Conservation (phyloP, 331 rosid species). For the Pyracantha coccinea region DNA sequence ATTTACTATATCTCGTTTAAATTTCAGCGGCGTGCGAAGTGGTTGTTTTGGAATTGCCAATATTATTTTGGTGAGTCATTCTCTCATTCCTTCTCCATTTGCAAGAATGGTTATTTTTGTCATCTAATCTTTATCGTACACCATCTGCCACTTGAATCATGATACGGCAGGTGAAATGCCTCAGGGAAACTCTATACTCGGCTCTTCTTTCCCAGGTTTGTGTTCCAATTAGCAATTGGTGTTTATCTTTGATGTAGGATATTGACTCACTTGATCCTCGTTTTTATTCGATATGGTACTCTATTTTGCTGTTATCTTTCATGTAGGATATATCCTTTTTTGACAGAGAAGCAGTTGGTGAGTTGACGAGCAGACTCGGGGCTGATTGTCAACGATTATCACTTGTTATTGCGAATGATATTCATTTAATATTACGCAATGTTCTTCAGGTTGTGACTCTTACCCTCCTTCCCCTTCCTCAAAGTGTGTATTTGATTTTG, state of each 20-base stretch:
- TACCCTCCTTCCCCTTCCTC: background rate
- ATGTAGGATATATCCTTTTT: conserved; percentile 94
- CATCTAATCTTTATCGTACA: background rate
- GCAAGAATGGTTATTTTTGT: background rate
- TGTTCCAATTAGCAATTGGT: conserved; percentile 10
- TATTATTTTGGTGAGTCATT: conserved; percentile 45
- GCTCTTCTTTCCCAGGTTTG: conserved; percentile 63
- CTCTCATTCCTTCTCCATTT: background rate
- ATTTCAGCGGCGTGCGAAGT: conserved; percentile 70
- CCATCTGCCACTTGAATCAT: conserved; percentile 10
- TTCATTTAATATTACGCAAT: conserved; percentile 84
- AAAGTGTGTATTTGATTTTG: background rate
- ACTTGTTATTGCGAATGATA: conserved; percentile 92
- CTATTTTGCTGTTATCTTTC: too few relatives aligned
- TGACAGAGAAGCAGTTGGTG: conserved; percentile 91
- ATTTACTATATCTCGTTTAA: conserved; percentile 23
- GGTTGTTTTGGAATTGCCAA: conserved; percentile 70
- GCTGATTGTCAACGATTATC: conserved; percentile 99
- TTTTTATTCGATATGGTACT: conserved; percentile 45
- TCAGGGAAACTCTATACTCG: conserved; percentile 46
- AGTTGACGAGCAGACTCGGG: conserved; percentile 97
- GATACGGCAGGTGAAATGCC: conserved; percentile 49
- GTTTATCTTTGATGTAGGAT: conserved; percentile 47
- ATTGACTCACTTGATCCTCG: background rate
- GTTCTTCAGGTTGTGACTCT: conserved; percentile 59